Evolutionary conservation across 2,329 filamentous ascomycete species (phyloP).

Genomic region (Aspergillus tubingensis): DNA sequence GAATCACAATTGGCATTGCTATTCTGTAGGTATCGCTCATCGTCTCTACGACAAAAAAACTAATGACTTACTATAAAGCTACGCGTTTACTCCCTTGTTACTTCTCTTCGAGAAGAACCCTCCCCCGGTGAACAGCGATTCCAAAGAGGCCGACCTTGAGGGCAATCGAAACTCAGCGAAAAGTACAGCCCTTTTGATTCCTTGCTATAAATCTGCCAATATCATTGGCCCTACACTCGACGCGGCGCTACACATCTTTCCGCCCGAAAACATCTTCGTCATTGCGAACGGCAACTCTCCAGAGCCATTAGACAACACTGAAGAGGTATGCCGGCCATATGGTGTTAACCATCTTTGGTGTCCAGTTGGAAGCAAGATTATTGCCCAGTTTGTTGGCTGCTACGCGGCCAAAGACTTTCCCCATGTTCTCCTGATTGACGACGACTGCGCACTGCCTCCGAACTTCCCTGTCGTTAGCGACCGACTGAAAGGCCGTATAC

Average conservation of each 20-base stretch:
- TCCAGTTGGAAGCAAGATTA: slow-evolving; percentile 52
- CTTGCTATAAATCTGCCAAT: slow-evolving; percentile 50
- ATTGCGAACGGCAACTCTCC: slow-evolving; percentile 54
- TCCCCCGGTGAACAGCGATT: slow-evolving; percentile 12
- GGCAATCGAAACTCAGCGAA: slow-evolving; percentile 22
- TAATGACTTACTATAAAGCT: slow-evolving; percentile 18
- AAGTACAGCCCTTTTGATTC: slow-evolving; percentile 48
- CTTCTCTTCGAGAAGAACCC: slow-evolving; percentile 37
- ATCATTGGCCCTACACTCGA: slow-evolving; percentile 47
- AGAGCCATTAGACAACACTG: slow-evolving; percentile 51
- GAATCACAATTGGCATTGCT: slow-evolving; percentile 41
- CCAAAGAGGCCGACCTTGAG: slow-evolving; percentile 13
- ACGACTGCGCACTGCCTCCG: slow-evolving; percentile 51
- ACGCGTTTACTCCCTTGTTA: slow-evolving; percentile 34
- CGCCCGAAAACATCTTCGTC: slow-evolving; percentile 48
- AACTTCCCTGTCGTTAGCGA: slow-evolving; percentile 52
- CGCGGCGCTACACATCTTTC: slow-evolving; percentile 51
- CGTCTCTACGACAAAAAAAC: no score
- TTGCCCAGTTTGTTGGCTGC: slow-evolving; percentile 53
- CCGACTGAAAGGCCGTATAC: slow-evolving; percentile 43
- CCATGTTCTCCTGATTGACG: slow-evolving; percentile 53
- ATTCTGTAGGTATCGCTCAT: slow-evolving; percentile 32
- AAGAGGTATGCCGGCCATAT: slow-evolving; percentile 47
- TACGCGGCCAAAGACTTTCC: slow-evolving; percentile 50
- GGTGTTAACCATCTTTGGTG: slow-evolving; percentile 54